A percentile compares a stretch with the other conserved stretches of the same genome.
These are phyloP conservation scores for Thermothelomyces thermophilus DNA, from an alignment of 2,329 filamentous ascomycete species.

Conservation along the genomic window DNA sequence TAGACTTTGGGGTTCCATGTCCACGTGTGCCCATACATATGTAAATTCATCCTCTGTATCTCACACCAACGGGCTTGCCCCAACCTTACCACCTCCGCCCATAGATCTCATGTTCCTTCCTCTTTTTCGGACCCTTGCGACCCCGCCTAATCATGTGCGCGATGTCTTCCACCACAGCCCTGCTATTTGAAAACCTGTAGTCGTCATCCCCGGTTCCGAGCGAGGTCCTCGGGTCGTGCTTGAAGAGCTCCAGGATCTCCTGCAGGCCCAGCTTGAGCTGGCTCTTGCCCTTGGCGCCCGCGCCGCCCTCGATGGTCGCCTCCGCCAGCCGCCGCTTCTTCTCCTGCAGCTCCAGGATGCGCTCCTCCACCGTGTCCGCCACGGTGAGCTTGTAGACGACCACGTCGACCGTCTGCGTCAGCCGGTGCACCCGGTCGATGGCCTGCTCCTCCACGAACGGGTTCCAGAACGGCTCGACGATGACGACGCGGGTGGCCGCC, in stretches of 20 bases:
- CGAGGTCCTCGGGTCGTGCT: constrained; percentile 44
- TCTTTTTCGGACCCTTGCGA: constrained; percentile 10
- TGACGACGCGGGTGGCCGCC: constrained; percentile 85
- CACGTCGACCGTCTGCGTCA: constrained; percentile 92
- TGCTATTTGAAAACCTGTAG: neutral
- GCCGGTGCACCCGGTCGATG: constrained; percentile 95
- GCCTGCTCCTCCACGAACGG: constrained; percentile 98
- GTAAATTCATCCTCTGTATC: no score
- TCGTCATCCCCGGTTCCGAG: neutral
- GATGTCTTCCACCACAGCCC: constrained; percentile 16
- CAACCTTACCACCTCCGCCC: constrained; percentile 22
- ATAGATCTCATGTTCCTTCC: constrained; percentile 24
- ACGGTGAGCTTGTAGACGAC: constrained; percentile 93
- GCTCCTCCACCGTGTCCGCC: constrained; percentile 78
- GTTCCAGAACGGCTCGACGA: constrained; percentile 98
- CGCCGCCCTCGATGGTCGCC: constrained; percentile 77
- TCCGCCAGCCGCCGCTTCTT: constrained; percentile 90
- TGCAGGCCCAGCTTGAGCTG: constrained; percentile 80
- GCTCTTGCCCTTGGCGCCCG: constrained; percentile 53
- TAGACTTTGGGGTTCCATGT: neutral
- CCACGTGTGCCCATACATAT: neutral
- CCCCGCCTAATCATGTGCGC: constrained; percentile 4
- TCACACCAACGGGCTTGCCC: neutral
- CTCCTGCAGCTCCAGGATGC: constrained; percentile 89
- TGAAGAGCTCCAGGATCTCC: constrained; percentile 89